Evolutionary conservation across 1,139 yeast genomes (phyloP), one percentile per base, ranked within the genome.

Genomic region (Debaryomyces sp.): DNA sequence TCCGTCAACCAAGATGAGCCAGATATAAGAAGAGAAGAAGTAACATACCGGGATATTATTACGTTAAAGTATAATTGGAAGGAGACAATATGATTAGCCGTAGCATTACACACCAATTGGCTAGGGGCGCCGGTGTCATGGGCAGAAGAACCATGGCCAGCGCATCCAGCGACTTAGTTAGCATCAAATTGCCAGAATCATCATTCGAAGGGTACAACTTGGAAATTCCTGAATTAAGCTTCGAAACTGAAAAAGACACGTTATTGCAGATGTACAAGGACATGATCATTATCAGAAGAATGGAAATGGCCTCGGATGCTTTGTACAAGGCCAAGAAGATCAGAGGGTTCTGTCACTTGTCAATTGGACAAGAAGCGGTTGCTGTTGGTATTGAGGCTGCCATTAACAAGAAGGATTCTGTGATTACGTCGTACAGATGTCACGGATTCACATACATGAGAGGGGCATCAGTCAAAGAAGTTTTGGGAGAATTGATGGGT

Each of bases 301-400:
- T 94, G 94, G 99, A 94, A 77, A 92, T 94, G 97, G 96, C 97
- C 33, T 85, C 98, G 50, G 99, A 94, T 68, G 98, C 98, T 33
- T 79, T 95, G 58, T 94, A 94, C 81, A 94, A 94, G 80, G 97
- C 98, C 66, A 94, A 94, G 81, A 91, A 94, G 78, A 92, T 94
- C 66, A 84, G 98, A 77, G 99, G 99, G 60, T 94, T 94, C 85
- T 91, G 99, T 76, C 99, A 94, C 75, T 82, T 95, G 77, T 89
- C 97, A n/a, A 92, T 89, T 55, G 99, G 99, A 65, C 99, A 94
- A 77, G 99, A 94, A 78, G 99, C 99, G 54, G 83, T 94, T 72
- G 97, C 99, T 53, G 97, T 92, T 55, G 99, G 99, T 70, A 90
- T 94, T 62, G 99, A 94, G 79, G 85, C 87, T 62, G 98, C 99